Evolutionary conservation across 2,329 filamentous ascomycete genomes (phyloP), one percentile per base, ranked within the genome.

Genomic region (Exophiala spinifera): DNA sequence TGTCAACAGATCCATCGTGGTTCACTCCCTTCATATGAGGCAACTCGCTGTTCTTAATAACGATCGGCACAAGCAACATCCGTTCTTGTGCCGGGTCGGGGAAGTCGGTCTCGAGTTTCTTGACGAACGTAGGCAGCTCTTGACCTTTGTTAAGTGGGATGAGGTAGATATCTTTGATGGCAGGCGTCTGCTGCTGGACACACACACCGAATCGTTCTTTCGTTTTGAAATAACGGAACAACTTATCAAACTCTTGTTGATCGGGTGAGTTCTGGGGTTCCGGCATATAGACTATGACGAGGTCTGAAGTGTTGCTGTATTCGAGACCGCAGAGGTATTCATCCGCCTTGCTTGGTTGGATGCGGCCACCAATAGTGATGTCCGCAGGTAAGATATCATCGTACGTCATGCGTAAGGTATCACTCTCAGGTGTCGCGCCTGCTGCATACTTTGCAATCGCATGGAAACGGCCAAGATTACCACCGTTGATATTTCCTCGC

Each of bases 291-390:
- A 95, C 82, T 19, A 97, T 88, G 1, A 90, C 81, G 4, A 99
- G 84, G 65, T 97, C 94, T 1, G 89, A 91, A 47, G 85, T 85
- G 49, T 82, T 81, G 67, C 87, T 92, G 70, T 89, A 95, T 11
- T 90, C 84, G 57, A 97, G 78, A 47, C 89, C 85, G 67, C 90
- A 94, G 0, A 99, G 84, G 65, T 99, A 99, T 57, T 95, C 89
- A 53, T 91, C 90, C 10, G 92, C 94, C 61, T 87, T 87, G 56
- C 87, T 81, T 62, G 89, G 84, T 48, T 88, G 83, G 56, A 99
- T 94, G 15, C 94, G 66, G 8, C 73, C 75, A 64, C 88, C 85
- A 57, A 87, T 81, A 36, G 83, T 78, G 28, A 85, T 73, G 2
- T 74, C 80, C 25, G 81, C 76, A 0, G 90, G 88, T 6, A 96